Evolutionary conservation across 2,329 filamentous ascomycete species (phyloP).

Genomic region (Phaeosphaeriaceae sp.): DNA sequence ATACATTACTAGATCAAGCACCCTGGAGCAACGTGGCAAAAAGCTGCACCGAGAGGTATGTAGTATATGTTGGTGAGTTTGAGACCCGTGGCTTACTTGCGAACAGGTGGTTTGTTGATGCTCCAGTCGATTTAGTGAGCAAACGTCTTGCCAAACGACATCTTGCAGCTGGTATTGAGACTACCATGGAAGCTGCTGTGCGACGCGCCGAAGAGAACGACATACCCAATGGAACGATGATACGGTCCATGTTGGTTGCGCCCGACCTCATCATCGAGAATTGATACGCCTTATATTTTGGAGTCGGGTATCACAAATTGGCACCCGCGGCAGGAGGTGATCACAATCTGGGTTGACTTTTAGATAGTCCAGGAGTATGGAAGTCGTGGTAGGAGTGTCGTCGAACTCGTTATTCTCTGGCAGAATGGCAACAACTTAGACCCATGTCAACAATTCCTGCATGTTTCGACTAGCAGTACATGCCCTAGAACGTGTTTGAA

Average conservation of each 20-base stretch:
- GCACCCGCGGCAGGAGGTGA: no score
- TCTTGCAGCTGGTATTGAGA: constrained; percentile 32
- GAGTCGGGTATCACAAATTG: background rate
- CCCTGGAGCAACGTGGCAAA: constrained; percentile 27
- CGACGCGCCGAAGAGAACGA: constrained; percentile 32
- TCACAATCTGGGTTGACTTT: background rate
- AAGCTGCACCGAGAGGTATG: constrained; percentile 26
- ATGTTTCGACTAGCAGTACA: background rate
- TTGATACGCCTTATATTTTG: constrained; percentile 3
- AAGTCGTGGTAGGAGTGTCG: background rate
- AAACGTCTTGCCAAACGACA: constrained; percentile 28
- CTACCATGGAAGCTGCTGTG: constrained; percentile 24
- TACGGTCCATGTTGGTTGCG: constrained; percentile 25
- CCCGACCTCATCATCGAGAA: constrained; percentile 28
- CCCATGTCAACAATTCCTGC: no score
- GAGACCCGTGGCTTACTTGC: constrained; percentile 2
- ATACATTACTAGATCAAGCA: constrained; percentile 29
- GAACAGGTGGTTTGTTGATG: constrained; percentile 33
- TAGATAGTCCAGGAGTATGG: background rate
- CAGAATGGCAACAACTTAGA: no score
- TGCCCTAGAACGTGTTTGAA: constrained; percentile 19
- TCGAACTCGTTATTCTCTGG: background rate
- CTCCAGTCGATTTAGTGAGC: constrained; percentile 21
- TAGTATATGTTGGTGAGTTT: background rate
- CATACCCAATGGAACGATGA: constrained; percentile 32